phyloP scores from a whole-genome alignment of 2,329 filamentous ascomycete genomes.

The Blastomyces percursus region DNA sequence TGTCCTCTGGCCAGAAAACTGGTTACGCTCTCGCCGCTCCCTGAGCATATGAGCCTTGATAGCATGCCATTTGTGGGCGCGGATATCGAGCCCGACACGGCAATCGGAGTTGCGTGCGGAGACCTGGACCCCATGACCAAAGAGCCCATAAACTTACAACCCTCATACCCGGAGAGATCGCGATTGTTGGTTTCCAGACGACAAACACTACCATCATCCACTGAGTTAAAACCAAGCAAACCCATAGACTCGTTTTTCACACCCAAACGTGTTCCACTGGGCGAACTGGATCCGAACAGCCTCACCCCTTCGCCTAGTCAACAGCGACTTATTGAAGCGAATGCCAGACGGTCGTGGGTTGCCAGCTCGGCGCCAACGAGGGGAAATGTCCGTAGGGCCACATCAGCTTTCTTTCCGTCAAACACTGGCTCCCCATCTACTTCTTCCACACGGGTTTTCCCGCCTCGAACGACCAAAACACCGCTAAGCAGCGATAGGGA shows the following conservation, averaged over 20 bases:
- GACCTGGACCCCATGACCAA: constrained; percentile 89
- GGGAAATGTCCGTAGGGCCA: constrained; percentile 24
- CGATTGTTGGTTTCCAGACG: constrained; percentile 28
- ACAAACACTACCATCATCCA: constrained; percentile 34
- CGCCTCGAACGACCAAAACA: constrained; percentile 16
- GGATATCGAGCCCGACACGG: constrained; percentile 56
- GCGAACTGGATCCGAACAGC: constrained; percentile 56
- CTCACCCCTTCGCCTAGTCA: constrained; percentile 58
- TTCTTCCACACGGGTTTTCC: constrained; percentile 14
- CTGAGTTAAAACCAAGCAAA: constrained; percentile 48
- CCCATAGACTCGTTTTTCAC: constrained; percentile 57
- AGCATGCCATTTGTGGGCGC: constrained; percentile 74
- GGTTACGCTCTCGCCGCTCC: constrained; percentile 62
- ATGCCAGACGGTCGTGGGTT: constrained; percentile 45
- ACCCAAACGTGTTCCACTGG: constrained; percentile 50
- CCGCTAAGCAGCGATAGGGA: constrained; percentile 32
- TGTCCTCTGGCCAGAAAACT: constrained; percentile 62
- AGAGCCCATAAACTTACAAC: constrained; percentile 41
- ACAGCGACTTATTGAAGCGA: constrained; percentile 44
- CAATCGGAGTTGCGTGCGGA: constrained; percentile 63
- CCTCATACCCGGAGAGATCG: constrained; percentile 23
- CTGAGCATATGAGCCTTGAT: constrained; percentile 51
- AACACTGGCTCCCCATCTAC: constrained; percentile 16
- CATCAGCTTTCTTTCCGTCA: constrained; percentile 28
- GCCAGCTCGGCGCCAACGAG: constrained; percentile 39